Conservation (phyloP, 164 flowering plant species). For the Chimonanthus salicifolius region DNA sequence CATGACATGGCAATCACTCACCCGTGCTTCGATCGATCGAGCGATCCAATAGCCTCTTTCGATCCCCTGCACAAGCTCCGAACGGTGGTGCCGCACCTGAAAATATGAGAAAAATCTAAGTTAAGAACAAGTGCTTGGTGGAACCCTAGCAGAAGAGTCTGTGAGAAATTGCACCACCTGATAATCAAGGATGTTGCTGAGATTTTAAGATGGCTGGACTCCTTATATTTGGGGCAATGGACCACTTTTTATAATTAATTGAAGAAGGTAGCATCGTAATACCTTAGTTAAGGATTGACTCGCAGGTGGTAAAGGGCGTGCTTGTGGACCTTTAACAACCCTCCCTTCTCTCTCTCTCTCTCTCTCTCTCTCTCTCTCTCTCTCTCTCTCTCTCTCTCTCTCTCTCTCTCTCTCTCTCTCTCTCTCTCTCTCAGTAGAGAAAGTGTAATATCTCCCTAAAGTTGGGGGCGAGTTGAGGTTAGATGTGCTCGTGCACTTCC, state of each 20-base stretch:
- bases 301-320: background rate
- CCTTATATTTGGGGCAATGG: background rate
- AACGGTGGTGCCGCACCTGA: background rate
- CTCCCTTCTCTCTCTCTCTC: background rate
- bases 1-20: conserved; percentile 9
- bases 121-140: background rate
- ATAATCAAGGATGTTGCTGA: background rate
- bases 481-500: conserved; percentile 1
- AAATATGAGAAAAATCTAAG: background rate
- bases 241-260: too few species aligned
- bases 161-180: background rate
- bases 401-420: too few species aligned
- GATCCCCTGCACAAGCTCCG: background rate
- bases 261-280: background rate
- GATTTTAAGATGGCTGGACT: background rate
- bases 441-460: background rate
- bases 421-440: background rate
- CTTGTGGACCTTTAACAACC: background rate
- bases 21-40: background rate
- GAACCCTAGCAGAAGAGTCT: background rate
- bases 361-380: too few species aligned
- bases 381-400: too few species aligned
- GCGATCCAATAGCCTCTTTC: background rate
- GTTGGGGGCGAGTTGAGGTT: background rate
- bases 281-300: background rate